These are phyloP conservation scores for Aquilaria sinensis DNA, from an alignment of 345 rosid genomes.

Conservation along the genomic window DNA sequence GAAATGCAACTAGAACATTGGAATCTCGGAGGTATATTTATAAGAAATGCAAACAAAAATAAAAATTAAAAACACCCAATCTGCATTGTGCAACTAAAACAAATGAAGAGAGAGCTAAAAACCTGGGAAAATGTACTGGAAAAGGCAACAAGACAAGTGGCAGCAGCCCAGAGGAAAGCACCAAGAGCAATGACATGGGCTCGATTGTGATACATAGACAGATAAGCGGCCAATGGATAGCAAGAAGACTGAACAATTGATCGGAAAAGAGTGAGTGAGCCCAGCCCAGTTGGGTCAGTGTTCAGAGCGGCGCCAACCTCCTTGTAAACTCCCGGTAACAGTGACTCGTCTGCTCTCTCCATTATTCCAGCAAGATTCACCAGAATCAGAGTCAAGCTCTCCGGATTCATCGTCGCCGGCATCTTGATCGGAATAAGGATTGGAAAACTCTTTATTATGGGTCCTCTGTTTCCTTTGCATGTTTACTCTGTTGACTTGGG, in stretches of 20 bases:
- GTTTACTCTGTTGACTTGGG: too few species aligned
- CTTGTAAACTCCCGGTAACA: conserved; percentile 84
- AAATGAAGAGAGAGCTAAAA: too few species aligned
- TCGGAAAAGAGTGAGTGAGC: conserved; percentile 63
- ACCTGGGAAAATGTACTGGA: conserved; percentile 40
- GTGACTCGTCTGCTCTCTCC: conserved; percentile 91
- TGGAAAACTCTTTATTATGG: too few species aligned
- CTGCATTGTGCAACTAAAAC: conserved; percentile 19
- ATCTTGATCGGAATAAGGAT: too few species aligned
- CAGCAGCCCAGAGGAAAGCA: conserved; percentile 73
- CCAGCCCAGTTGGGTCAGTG: conserved; percentile 77
- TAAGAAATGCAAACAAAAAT: neutral
- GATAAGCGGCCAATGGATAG: conserved; percentile 61
- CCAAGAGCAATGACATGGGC: conserved; percentile 65
- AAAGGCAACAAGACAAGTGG: conserved; percentile 68
- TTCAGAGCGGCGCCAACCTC: conserved; percentile 88
- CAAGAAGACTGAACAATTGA: conserved; percentile 53
- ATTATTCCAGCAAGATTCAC: conserved; percentile 83
- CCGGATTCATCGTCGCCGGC: too few species aligned
- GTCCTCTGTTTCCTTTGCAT: too few species aligned
- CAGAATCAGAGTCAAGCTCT: conserved; percentile 29
- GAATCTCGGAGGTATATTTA: too few species aligned
- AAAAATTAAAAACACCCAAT: conserved; percentile 17
- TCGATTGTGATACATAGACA: conserved; percentile 49
- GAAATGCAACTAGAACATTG: too few species aligned